Conservation (phyloP, 2,329 filamentous ascomycete genomes). For the Colletotrichum sp. region DNA sequence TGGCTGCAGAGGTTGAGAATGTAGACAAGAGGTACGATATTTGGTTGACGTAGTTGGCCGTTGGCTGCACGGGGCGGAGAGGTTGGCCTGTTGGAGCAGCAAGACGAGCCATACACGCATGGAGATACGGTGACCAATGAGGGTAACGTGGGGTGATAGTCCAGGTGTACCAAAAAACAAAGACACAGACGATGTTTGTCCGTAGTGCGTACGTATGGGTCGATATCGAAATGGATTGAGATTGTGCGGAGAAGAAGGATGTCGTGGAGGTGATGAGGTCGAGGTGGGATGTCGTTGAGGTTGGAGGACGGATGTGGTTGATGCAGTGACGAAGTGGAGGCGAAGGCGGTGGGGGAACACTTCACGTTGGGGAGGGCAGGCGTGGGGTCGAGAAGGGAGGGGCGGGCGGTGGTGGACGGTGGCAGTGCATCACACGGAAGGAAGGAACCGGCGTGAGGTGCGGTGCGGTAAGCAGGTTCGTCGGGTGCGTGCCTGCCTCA, state of each 20-base stretch:
- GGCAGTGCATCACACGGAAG: neutral
- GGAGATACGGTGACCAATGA: neutral
- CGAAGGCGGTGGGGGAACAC: neutral
- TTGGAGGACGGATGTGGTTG: neutral
- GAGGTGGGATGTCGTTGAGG: neutral
- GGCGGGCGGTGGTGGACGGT: too few relatives aligned
- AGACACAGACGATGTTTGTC: neutral
- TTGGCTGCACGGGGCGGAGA: neutral
- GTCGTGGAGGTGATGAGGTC: neutral
- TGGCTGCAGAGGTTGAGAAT: neutral
- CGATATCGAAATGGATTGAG: neutral
- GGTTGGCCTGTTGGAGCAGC: neutral
- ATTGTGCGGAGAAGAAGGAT: neutral
- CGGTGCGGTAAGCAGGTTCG: neutral
- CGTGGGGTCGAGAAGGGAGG: too few relatives aligned
- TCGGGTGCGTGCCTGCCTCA: neutral
- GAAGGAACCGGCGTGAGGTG: neutral
- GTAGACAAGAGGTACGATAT: neutral
- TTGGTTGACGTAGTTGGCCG: neutral
- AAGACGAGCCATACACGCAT: neutral
- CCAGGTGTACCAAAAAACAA: neutral
- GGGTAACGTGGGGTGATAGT: neutral
- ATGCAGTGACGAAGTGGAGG: neutral
- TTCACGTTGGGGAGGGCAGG: neutral
- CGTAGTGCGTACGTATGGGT: neutral